Conservation (phyloP, 2,329 filamentous ascomycete genomes). For the Cercospora janseana region DNA sequence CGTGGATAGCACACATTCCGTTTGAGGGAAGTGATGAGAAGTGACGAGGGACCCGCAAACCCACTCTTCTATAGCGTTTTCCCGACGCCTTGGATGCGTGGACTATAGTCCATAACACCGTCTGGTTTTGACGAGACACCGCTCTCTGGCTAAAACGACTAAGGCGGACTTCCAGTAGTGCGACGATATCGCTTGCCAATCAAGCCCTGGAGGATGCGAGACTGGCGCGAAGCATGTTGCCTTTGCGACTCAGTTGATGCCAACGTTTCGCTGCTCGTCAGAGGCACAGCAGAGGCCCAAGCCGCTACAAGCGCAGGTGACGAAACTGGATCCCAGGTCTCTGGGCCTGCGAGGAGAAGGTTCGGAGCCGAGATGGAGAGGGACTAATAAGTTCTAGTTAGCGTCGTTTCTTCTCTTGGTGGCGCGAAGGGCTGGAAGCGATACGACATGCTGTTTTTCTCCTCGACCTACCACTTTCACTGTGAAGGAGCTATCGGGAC, state of each 20-base stretch:
- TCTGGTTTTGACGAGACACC: conserved; percentile 7
- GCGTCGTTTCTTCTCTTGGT: no score
- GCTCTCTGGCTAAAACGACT: conserved; percentile 10
- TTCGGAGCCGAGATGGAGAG: conserved; percentile 8
- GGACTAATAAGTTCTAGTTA: no score
- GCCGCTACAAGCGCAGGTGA: background rate
- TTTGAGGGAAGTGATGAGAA: background rate
- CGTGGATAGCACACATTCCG: conserved; percentile 6
- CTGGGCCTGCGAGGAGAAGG: conserved; percentile 11
- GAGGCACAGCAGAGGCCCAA: background rate
- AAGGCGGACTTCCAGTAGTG: conserved; percentile 10
- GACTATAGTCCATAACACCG: conserved; percentile 2
- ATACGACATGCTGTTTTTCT: no score
- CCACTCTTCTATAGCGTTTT: background rate
- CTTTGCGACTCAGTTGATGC: background rate
- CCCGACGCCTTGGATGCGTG: conserved; percentile 1
- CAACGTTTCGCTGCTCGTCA: conserved; percentile 5
- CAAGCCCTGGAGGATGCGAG: background rate
- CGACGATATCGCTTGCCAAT: conserved; percentile 4
- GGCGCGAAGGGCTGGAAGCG: no score
- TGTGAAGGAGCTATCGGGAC: no score
- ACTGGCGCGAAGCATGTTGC: background rate
- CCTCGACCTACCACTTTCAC: no score
- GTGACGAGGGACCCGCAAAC: background rate
- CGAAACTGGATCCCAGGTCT: no score